phyloP scores from a whole-genome alignment of 1,284 basidiomycete species.

The Amylostereum chailletii region DNA sequence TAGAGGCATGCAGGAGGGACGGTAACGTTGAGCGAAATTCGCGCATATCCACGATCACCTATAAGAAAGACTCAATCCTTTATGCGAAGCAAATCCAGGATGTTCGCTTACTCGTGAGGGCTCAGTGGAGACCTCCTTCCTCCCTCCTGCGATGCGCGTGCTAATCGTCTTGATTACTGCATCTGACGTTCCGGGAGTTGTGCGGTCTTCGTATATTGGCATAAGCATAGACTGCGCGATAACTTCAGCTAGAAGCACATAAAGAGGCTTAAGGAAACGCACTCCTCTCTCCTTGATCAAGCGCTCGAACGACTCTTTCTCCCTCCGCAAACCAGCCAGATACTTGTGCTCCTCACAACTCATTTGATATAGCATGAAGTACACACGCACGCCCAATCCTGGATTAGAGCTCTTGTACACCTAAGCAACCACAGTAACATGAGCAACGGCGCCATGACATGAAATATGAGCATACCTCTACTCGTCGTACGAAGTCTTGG shows the following conservation, averaged over 20 bases:
- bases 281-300: constrained; percentile 91
- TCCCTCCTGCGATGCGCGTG: constrained; percentile 81
- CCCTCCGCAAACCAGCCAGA: constrained; percentile 78
- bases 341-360: constrained; percentile 97
- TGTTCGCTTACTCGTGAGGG: constrained; percentile 53
- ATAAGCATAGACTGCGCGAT: constrained; percentile 76
- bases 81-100: background rate
- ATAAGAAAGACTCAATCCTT: background rate
- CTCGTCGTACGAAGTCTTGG: constrained; percentile 84
- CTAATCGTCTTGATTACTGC: constrained; percentile 81
- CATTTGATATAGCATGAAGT: constrained; percentile 90
- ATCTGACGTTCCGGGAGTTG: constrained; percentile 36
- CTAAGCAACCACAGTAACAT: constrained; percentile 27
- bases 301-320: constrained; percentile 92
- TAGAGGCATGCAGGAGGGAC: constrained; percentile 80
- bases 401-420: constrained; percentile 79
- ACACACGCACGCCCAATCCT: constrained; percentile 81
- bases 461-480: constrained; percentile 58
- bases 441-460: background rate
- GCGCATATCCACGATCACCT: constrained; percentile 95
- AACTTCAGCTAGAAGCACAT: background rate
- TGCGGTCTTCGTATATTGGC: constrained; percentile 75
- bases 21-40: constrained; percentile 94
- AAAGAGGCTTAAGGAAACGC: constrained; percentile 22
- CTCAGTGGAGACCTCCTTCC: constrained; percentile 57